Evolutionary conservation across 805 yeast genomes (phyloP).

Genomic region (Saturnispora silvae): DNA sequence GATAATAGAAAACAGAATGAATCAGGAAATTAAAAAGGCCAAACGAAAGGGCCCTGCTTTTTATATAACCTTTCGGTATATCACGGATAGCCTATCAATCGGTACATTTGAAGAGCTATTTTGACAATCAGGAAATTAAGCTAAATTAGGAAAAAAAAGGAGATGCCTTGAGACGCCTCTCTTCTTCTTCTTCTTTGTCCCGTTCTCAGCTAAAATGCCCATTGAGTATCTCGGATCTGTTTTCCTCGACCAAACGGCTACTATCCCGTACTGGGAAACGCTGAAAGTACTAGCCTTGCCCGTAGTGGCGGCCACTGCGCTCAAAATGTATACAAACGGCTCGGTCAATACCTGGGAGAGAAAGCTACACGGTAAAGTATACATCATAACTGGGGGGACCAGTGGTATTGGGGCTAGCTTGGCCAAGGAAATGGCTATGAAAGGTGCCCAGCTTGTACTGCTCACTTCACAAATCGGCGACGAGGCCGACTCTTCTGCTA

Average conservation of each 20-base stretch:
- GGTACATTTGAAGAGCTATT: too few relatives aligned
- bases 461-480: constrained; percentile 40
- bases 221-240: constrained; percentile 66
- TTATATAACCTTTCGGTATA: too few relatives aligned
- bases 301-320: constrained; percentile 31
- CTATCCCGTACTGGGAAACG: constrained; percentile 63
- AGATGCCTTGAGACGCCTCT: not conserved
- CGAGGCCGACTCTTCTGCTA: constrained; percentile 35
- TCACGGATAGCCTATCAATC: too few relatives aligned
- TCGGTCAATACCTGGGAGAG: constrained; percentile 83
- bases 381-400: constrained; percentile 84
- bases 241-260: constrained; percentile 59
- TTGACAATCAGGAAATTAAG: too few relatives aligned
- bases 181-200: not conserved
- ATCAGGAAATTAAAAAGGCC: too few relatives aligned
- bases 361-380: constrained; percentile 84
- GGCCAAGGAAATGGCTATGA: constrained; percentile 58
- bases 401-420: constrained; percentile 79
- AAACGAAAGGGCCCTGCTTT: too few relatives aligned
- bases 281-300: constrained; percentile 51
- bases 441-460: constrained; percentile 82
- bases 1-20: too few relatives aligned
- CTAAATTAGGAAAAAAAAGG: not conserved
- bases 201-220: constrained; percentile 48
- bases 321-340: constrained; percentile 75